A percentile compares a stretch with the other conserved stretches of the same genome.
phyloP scores from a whole-genome alignment of 2,329 filamentous ascomycete species.

The Xylariaceae sp. region DNA sequence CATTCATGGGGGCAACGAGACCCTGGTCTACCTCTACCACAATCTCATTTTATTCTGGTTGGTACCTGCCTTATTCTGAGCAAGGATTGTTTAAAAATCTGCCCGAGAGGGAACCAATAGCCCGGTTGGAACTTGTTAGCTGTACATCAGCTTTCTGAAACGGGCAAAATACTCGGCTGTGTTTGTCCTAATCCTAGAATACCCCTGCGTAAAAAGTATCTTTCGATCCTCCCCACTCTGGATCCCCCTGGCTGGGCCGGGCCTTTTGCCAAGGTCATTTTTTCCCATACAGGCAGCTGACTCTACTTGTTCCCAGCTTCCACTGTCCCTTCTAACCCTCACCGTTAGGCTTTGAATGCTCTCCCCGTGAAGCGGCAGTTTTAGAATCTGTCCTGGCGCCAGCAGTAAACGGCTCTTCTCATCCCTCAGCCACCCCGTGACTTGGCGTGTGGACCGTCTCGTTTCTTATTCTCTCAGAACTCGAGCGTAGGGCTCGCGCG shows the following conservation, averaged over 20 bases:
- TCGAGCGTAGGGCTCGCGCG: not conserved
- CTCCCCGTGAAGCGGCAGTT: constrained; percentile 1
- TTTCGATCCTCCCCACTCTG: not conserved
- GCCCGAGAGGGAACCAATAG: not conserved
- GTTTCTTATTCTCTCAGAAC: not conserved
- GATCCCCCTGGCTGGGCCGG: not conserved
- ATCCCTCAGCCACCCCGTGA: not conserved
- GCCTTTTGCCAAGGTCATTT: not conserved
- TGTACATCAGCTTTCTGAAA: constrained; percentile 1
- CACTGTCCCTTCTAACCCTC: not conserved
- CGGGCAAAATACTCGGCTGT: not conserved
- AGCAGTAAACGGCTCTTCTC: not conserved
- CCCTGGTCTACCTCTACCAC: no score
- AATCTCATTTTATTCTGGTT: no score
- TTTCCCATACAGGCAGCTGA: constrained; percentile 11
- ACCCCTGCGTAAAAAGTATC: not conserved
- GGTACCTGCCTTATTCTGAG: no score
- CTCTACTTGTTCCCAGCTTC: constrained; percentile 1
- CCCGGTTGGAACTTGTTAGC: not conserved
- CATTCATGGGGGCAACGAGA: no score
- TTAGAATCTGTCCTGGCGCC: constrained; percentile 1
- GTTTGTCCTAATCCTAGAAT: constrained; percentile 4
- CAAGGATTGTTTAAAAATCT: not conserved
- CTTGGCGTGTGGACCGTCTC: not conserved
- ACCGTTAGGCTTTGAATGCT: constrained; percentile 1